phyloP scores from a whole-genome alignment of 495 filamentous ascomycete genomes.

The Opeltia flavorubescens region DNA sequence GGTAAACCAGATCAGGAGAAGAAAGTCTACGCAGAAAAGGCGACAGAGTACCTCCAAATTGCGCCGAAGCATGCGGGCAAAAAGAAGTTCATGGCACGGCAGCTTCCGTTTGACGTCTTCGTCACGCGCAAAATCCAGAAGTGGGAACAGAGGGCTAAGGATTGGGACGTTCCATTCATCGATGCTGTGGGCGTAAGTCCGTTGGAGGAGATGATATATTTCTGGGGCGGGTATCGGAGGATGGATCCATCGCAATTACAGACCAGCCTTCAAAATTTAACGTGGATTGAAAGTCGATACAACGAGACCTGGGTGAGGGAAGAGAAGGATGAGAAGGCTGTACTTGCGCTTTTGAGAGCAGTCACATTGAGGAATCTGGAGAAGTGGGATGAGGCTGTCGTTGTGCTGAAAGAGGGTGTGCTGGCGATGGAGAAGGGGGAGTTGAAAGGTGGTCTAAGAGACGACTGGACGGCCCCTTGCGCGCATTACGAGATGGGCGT shows the following conservation, averaged over 20 bases:
- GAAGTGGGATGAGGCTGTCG: constrained; percentile 46
- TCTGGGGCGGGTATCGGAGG: constrained; percentile 75
- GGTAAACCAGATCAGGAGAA: constrained; percentile 33
- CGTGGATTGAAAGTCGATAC: constrained; percentile 48
- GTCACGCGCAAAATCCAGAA: constrained; percentile 73
- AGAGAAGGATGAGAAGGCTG: constrained; percentile 57
- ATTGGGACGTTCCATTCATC: constrained; percentile 51
- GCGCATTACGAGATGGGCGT: constrained; percentile 87
- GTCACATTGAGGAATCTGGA: constrained; percentile 49
- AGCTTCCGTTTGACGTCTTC: constrained; percentile 84
- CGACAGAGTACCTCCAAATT: constrained; percentile 53
- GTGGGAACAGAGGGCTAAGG: constrained; percentile 71
- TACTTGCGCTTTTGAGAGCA: constrained; percentile 52
- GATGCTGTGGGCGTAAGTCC: constrained; percentile 80
- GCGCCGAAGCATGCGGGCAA: constrained; percentile 66
- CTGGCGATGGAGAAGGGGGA: constrained; percentile 45
- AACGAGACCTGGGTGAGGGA: constrained; percentile 43
- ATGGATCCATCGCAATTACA: constrained; percentile 55
- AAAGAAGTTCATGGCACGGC: constrained; percentile 78
- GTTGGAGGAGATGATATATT: constrained; percentile 85
- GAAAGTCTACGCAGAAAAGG: constrained; percentile 42
- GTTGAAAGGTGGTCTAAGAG: constrained; percentile 62
- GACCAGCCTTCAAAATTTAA: constrained; percentile 43
- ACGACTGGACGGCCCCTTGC: constrained; percentile 68
- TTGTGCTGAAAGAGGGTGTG: constrained; percentile 44